Evolutionary conservation across 805 yeast species (phyloP).

Genomic region (Yarrowia yakushimensis): DNA sequence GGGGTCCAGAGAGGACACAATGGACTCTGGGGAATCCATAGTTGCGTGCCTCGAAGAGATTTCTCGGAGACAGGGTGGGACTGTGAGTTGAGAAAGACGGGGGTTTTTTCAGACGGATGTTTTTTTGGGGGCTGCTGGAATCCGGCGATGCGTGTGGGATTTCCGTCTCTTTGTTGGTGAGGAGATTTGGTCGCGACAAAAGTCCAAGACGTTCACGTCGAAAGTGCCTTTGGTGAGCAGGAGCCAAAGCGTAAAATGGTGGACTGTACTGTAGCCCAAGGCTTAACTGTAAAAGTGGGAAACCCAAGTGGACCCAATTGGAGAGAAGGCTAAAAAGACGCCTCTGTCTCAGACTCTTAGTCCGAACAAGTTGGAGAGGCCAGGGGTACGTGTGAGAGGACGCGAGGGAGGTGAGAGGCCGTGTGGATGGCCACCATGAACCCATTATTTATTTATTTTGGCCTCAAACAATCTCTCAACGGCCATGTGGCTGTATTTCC

Average conservation of each 20-base stretch:
- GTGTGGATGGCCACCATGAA: no score
- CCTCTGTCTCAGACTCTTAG: constrained; percentile 16
- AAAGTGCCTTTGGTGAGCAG: constrained; percentile 11
- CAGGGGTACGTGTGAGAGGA: background rate
- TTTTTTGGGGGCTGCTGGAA: no score
- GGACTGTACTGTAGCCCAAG: background rate
- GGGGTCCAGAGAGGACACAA: constrained; percentile 20
- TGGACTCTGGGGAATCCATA: constrained; percentile 25
- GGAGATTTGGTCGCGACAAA: no score
- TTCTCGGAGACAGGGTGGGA: no score
- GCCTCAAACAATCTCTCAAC: no score
- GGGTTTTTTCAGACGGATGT: no score
- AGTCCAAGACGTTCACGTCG: background rate
- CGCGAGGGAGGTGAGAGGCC: background rate
- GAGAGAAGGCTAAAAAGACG: constrained; percentile 14
- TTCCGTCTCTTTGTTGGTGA: no score
- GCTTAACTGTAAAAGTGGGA: background rate
- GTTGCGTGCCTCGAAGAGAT: no score
- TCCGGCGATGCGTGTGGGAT: no score
- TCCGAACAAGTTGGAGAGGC: background rate
- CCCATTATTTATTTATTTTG: no score
- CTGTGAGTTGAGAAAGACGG: no score
- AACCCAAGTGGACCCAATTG: constrained; percentile 13
- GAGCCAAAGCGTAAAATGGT: constrained; percentile 11
- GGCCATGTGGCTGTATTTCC: no score